Base-by-base conservation (phyloP, 257 asterid genomes). In the Handroanthus guayacan region DNA sequence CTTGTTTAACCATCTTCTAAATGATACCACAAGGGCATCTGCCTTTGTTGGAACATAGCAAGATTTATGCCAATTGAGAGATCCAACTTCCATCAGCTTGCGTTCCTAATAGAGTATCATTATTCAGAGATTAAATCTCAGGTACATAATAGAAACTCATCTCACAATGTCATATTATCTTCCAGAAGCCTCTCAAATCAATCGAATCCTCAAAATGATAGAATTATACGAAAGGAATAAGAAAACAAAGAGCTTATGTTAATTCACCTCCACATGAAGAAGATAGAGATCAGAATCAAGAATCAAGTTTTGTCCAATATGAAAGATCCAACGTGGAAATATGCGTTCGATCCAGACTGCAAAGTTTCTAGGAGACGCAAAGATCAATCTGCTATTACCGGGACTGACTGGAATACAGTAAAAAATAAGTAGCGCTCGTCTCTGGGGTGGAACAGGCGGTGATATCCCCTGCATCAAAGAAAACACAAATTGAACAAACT, bases 231-330 rank as follows among this genome's bases (percentile, higher is more conserved):
- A 37, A 9, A 60, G 31, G 31, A 25, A 25, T 10, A 71, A 48
- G 34, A 75, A 16, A 69, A 58, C 54, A 56, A 67, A 16, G 34
- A 65, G 51, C 57, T 25, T 38, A 64, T 70, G 16, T 3, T 13
- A 25, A 2, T 41, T 67, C 76, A 91, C 98, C 97, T 92, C 96
- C 55, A 88, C 81, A 41, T 91, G 98, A 67, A 92, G 98, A 80
- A 92, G 98, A 83, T 87, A 82, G 66, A 91, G 87, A 89, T 92
- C 98, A 1, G 97, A 92, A 81, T 92, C 98, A 16, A 92, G 77
- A 77, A 92, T 86, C 67, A 92, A 69, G 89, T 92, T 92, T 80
- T 91, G 97, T 7, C 84, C 84, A 56, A 91, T 79, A 81, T 92
- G 98, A 75, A 86, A 88, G 56, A 92, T 74, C 98, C 98, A 92